These are phyloP conservation scores for Ustilago xerochloae DNA, from an alignment of 1,284 basidiomycete species.

Conservation along the genomic window DNA sequence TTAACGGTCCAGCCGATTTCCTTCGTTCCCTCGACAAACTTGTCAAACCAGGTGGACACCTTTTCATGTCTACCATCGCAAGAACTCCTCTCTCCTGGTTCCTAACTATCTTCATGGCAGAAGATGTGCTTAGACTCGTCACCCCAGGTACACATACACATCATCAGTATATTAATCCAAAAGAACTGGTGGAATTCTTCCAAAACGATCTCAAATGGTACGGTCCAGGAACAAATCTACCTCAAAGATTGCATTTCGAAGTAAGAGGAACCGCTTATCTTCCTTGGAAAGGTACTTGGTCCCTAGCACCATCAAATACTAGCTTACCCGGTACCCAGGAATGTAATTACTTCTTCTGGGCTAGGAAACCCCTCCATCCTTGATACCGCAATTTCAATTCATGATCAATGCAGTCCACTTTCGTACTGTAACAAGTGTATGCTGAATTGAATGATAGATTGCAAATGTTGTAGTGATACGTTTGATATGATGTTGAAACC, in stretches of 20 bases:
- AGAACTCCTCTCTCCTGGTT: constrained; percentile 90
- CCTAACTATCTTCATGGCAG: constrained; percentile 89
- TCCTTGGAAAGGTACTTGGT: constrained; percentile 57
- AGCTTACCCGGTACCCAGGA: constrained; percentile 44
- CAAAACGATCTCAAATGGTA: constrained; percentile 72
- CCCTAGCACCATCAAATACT: constrained; percentile 23
- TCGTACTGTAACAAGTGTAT: not conserved
- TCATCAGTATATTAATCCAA: constrained; percentile 87
- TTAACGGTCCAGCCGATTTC: constrained; percentile 88
- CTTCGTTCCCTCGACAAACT: constrained; percentile 57
- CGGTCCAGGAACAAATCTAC: constrained; percentile 8
- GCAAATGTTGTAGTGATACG: not conserved
- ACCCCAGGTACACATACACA: constrained; percentile 91
- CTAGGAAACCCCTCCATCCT: constrained; percentile 52
- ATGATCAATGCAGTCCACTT: not conserved
- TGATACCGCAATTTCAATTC: not conserved
- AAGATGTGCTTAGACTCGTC: constrained; percentile 82
- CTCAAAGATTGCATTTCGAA: constrained; percentile 58
- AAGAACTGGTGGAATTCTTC: constrained; percentile 88
- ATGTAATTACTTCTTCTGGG: constrained; percentile 68
- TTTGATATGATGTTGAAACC: not conserved
- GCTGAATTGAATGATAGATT: not conserved
- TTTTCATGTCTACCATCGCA: constrained; percentile 95
- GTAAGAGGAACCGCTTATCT: constrained; percentile 60
- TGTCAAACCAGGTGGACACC: constrained; percentile 84